Conservation (phyloP, 768 basidiomycete genomes). For the Thelephora ganbajun region DNA sequence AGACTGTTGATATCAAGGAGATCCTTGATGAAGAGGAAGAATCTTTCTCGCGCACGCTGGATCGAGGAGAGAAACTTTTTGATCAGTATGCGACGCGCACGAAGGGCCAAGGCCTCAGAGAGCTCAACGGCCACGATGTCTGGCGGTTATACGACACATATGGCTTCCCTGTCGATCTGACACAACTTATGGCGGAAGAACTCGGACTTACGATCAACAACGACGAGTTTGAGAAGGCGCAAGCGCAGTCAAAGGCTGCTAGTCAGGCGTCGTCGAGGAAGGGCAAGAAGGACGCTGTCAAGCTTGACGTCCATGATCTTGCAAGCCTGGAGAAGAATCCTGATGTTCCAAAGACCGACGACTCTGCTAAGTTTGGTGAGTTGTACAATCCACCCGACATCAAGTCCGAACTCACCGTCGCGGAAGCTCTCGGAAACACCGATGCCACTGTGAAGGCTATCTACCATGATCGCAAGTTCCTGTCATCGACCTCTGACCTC, state of each 20-base stretch:
- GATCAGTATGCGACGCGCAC: conserved; percentile 72
- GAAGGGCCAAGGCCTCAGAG: conserved; percentile 40
- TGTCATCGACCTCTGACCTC: conserved; percentile 49
- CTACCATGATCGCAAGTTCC: conserved; percentile 69
- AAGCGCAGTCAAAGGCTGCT: conserved; percentile 78
- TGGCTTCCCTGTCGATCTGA: conserved; percentile 95
- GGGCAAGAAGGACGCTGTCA: conserved; percentile 52
- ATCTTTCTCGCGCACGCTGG: conserved; percentile 93
- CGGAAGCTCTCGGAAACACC: conserved; percentile 62
- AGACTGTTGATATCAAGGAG: conserved; percentile 74
- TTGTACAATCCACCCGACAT: conserved; percentile 2
- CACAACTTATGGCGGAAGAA: conserved; percentile 95
- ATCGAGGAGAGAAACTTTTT: conserved; percentile 92
- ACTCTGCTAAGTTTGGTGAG: conserved; percentile 83
- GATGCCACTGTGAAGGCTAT: conserved; percentile 68
- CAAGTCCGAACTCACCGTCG: no score
- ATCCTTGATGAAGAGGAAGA: conserved; percentile 96
- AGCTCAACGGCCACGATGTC: conserved; percentile 82
- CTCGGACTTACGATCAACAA: conserved; percentile 74
- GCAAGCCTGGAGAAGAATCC: conserved; percentile 70
- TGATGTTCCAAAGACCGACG: conserved; percentile 81
- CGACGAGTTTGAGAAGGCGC: conserved; percentile 79
- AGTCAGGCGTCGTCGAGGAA: conserved; percentile 77
- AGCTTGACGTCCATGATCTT: conserved; percentile 92
- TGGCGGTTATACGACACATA: conserved; percentile 98